A percentile compares a stretch with the other conserved stretches of the same genome.
These are phyloP conservation scores for Canariomyces notabilis DNA, from an alignment of 2,329 filamentous ascomycete species.

Conservation along the genomic window DNA sequence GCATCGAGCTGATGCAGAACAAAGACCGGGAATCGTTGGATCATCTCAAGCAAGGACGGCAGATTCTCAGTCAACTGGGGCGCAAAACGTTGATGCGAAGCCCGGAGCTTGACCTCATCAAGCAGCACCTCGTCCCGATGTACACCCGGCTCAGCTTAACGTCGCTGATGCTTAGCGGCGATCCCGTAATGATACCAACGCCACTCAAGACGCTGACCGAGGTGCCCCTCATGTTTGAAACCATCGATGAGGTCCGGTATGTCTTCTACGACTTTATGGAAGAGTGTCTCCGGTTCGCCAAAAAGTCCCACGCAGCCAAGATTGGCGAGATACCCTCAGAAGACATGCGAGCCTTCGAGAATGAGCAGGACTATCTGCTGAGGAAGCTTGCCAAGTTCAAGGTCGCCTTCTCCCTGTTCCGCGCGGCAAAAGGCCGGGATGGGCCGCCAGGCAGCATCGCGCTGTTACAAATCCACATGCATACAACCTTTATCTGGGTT, in stretches of 20 bases:
- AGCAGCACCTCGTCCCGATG: constrained; percentile 39
- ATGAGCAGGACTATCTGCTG: constrained; percentile 32
- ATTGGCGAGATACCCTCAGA: constrained; percentile 27
- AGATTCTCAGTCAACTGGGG: constrained; percentile 35
- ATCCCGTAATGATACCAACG: constrained; percentile 33
- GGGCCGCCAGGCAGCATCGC: constrained; percentile 20
- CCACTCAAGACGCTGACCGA: constrained; percentile 30
- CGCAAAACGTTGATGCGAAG: constrained; percentile 23
- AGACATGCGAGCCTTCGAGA: constrained; percentile 26
- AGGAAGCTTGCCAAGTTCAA: constrained; percentile 29
- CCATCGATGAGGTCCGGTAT: constrained; percentile 28
- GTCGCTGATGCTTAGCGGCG: constrained; percentile 37
- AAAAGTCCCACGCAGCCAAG: constrained; percentile 25
- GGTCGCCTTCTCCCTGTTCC: constrained; percentile 30
- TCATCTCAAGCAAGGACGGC: constrained; percentile 40
- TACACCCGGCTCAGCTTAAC: constrained; percentile 40
- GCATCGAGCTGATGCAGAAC: constrained; percentile 50
- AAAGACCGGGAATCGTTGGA: constrained; percentile 42
- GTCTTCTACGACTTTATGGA: constrained; percentile 38
- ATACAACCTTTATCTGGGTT: constrained; percentile 33
- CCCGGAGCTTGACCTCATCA: constrained; percentile 35
- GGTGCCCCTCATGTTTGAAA: constrained; percentile 33
- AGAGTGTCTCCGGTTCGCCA: constrained; percentile 35
- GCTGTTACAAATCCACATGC: constrained; percentile 35
- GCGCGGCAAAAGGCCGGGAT: constrained; percentile 22